Base-by-base conservation (phyloP, 805 yeast species). In the Cyberlindnera bimundalis region DNA sequence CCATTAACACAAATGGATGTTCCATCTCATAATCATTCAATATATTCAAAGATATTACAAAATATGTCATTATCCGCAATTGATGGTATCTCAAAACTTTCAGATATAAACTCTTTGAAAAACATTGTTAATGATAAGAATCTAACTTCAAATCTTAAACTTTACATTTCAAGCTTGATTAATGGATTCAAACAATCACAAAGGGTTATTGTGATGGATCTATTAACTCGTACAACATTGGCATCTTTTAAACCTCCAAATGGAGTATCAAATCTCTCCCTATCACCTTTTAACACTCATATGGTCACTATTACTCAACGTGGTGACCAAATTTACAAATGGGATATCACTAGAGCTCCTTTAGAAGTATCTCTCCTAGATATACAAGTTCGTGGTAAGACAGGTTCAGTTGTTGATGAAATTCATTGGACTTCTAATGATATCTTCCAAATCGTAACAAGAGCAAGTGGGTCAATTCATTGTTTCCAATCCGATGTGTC, bases 321-420 rank as follows among this genome's bases (percentile, higher is more conserved):
- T 37, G 89, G 90, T 3, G 87, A 83, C 55, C 72, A 67, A 36
- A 62, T 82, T 5, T 79, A 68, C 51, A 64, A 79, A 47, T 82
- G 87, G 84, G 89, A 82, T 52, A 66, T 73, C 40, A 66, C 79
- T 33, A 67, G 69, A 40, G 62, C 71, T 27, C 76, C 80, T 2
- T 53, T 51, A 2, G 77, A 76, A 45, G 67, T 81, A 2, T 64
- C 74, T 1, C 59, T 81, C 17, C 54, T 78, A 35, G 87, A 83
- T 14, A 74, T 76, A 46, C 79, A 78, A 48, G 61, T 60, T 11
- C 65, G 88, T 18, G 89, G 90, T 2, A 78, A 76, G 50, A 79
- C 85, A 1, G 70, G 79, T 6, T 76, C 84, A 0, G 55, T 66
- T 2, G 69, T 81, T 17, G 63, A 65, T 25, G 68, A 73, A 15